Base-by-base conservation (phyloP, 129 eudicot genomes). In the Chrysanthemum seticuspe region DNA sequence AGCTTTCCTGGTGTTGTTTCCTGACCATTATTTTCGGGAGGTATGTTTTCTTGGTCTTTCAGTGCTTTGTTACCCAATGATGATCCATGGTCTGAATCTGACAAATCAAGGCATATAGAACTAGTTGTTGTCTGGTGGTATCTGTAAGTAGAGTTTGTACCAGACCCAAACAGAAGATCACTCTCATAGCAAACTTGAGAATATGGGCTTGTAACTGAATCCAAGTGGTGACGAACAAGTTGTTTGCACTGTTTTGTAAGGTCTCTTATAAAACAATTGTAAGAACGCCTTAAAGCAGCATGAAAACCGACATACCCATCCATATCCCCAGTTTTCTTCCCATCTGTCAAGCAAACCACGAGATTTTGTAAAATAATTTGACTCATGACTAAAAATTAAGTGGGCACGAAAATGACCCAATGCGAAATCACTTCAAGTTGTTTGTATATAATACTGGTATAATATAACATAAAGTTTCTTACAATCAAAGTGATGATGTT, bases 191-290 rank as follows among this genome's bases (percentile, higher is more conserved):
- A 94, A 13, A 89, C 96, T 70, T 70, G 93, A 60, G 97, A 94
- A 70, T 90, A 94, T 18, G 97, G 96, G 76, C 98, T 94, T 19
- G 98, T 94, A 14, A 90, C 97, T 14, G 98, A 88, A 86, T 94
- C 98, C 77, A 94, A 91, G 73, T 94, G 98, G 80, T 94, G 93
- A 3, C 96, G 82, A 60, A 94, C 92, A 5, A 94, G 89, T 78
- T 94, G 83, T 63, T 94, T 90, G 85, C 98, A 90, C 63, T 94
- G 87, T 76, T 81, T 88, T 36, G 91, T 77, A 18, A 94, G 93
- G 83, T 94, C 89, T 53, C 67, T 78, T 31, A 94, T 75, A 44
- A 94, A 94, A 47, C 81, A 47, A 65, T 79, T 77, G 87, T 90
- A 94, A 21, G 98, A 90, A 81, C 90, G 88, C 88, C 96, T 86